Evolutionary conservation across 2,329 filamentous ascomycete genomes (phyloP).

Genomic region (Endoconidiophora polonica): DNA sequence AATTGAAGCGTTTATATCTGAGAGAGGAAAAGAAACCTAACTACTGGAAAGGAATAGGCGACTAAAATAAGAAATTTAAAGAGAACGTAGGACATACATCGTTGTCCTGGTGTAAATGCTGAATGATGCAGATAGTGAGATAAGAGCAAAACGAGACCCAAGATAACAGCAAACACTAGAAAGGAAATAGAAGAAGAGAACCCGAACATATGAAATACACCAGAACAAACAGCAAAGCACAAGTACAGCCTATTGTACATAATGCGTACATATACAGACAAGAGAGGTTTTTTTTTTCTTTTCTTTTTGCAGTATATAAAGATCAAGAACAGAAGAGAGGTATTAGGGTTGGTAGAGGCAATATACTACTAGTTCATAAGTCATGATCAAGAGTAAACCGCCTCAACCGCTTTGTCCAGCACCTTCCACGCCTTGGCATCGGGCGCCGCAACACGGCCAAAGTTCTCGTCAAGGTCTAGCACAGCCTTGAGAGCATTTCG

Average conservation of each 20-base stretch:
- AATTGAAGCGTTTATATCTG: background rate
- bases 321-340: background rate
- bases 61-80: background rate
- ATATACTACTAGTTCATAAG: background rate
- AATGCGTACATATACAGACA: background rate
- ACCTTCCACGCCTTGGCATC: slow-evolving; percentile 36
- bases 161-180: slow-evolving; percentile 1
- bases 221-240: slow-evolving; percentile 4
- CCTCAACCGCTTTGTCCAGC: slow-evolving; percentile 23
- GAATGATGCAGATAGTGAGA: background rate
- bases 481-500: slow-evolving; percentile 92
- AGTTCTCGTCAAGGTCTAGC: slow-evolving; percentile 83
- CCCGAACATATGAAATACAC: background rate
- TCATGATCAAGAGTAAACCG: slow-evolving; percentile 8
- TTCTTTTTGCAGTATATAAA: background rate
- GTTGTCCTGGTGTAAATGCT: background rate
- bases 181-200: background rate
- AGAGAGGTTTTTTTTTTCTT: background rate
- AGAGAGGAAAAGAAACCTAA: background rate
- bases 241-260: slow-evolving; percentile 9
- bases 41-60: background rate
- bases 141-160: background rate
- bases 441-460: slow-evolving; percentile 55
- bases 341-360: background rate
- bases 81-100: background rate